Evolutionary conservation across 2,329 filamentous ascomycete species (phyloP).

Genomic region (Plenodomus biglobosus): DNA sequence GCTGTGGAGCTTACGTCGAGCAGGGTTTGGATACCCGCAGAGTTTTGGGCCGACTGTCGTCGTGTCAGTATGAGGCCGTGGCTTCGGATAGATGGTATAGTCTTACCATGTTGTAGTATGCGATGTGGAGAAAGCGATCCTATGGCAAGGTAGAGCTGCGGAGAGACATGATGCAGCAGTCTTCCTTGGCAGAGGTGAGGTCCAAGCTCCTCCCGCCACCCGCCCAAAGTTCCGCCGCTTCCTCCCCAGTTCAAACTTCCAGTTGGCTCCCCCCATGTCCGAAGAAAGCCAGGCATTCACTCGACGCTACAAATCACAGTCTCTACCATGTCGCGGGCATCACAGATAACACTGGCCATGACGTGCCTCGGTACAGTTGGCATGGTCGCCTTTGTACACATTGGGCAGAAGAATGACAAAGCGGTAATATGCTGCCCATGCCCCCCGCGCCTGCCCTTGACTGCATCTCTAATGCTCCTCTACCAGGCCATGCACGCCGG

Average conservation of each 20-base stretch:
- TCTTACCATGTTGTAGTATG: conserved; percentile 31
- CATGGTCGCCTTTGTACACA: conserved; percentile 86
- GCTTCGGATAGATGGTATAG: no score
- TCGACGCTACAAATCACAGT: conserved; percentile 1
- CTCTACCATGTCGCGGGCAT: conserved; percentile 77
- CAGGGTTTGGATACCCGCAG: conserved; percentile 95
- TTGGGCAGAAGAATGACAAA: conserved; percentile 81
- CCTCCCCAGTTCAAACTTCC: no score
- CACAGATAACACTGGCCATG: conserved; percentile 78
- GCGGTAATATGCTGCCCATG: no score
- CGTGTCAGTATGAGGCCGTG: conserved; percentile 21
- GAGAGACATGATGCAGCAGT: conserved; percentile 29
- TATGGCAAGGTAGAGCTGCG: conserved; percentile 23
- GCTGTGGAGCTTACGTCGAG: conserved; percentile 75
- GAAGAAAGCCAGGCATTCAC: background rate
- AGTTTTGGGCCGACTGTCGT: conserved; percentile 91
- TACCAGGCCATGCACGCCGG: conserved; percentile 94
- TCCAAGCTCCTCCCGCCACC: conserved; percentile 34
- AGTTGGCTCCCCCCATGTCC: background rate
- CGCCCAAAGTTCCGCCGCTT: conserved; percentile 17
- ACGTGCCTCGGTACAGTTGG: conserved; percentile 75
- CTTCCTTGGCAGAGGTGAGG: conserved; percentile 28
- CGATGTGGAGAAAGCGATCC: conserved; percentile 15
- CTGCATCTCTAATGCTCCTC: no score
- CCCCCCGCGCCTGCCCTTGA: no score